These are phyloP conservation scores for Yamadazyma dendronema DNA, from an alignment of 1,139 yeast species.

Conservation along the genomic window DNA sequence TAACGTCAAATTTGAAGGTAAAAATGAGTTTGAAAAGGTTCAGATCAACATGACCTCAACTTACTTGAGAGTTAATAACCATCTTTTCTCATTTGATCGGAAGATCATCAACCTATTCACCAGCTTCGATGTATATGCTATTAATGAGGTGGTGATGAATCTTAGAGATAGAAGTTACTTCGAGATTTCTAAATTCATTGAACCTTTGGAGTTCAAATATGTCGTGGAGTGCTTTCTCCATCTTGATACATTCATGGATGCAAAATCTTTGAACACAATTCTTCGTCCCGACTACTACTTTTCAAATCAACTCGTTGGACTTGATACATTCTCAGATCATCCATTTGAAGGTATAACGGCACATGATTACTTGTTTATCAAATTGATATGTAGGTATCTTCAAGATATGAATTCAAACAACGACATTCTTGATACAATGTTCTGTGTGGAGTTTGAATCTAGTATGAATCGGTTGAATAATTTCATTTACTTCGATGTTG, in stretches of 20 bases:
- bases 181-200: constrained; percentile 13
- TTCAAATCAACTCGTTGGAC: constrained; percentile 5
- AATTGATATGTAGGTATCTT: constrained; percentile 12
- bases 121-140: constrained; percentile 9
- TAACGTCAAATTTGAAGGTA: constrained; percentile 7
- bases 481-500: constrained; percentile 17
- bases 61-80: constrained; percentile 8
- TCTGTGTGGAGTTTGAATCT: constrained; percentile 13
- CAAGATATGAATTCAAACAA: constrained; percentile 8
- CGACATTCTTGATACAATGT: constrained; percentile 9
- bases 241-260: constrained; percentile 11
- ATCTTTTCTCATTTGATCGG: constrained; percentile 11
- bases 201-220: constrained; percentile 13
- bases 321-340: constrained; percentile 1
- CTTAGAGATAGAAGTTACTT: constrained; percentile 13
- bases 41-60: constrained; percentile 9
- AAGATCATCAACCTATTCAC: constrained; percentile 3
- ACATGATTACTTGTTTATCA: constrained; percentile 14
- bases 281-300: constrained; percentile 8
- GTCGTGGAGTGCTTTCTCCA: constrained; percentile 14
- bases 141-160: constrained; percentile 12
- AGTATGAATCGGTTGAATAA: constrained; percentile 14
- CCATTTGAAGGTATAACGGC: constrained; percentile 4
- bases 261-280: constrained; percentile 14
- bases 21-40: constrained; percentile 3